These are phyloP conservation scores for Thelonectria rubi DNA, from an alignment of 2,329 filamentous ascomycete genomes.

Conservation along the genomic window DNA sequence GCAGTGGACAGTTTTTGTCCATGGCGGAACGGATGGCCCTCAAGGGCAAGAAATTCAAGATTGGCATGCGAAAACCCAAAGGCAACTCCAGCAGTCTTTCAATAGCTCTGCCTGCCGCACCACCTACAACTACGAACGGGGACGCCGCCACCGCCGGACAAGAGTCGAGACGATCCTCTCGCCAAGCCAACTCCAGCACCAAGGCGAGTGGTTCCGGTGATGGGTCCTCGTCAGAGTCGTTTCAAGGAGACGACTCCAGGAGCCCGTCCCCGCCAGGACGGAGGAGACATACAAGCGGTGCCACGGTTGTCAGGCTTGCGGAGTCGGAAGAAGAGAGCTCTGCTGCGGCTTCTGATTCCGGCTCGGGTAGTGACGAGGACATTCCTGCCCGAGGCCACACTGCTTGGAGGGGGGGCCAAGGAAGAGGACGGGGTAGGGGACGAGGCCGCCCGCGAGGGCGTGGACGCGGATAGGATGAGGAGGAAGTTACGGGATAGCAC, in stretches of 20 bases:
- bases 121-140: background rate
- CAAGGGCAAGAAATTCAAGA: constrained; percentile 63
- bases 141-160: constrained; percentile 3
- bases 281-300: constrained; percentile 17
- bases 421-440: constrained; percentile 38
- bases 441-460: constrained; percentile 24
- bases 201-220: background rate
- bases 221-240: constrained; percentile 16
- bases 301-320: constrained; percentile 39
- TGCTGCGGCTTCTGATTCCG: constrained; percentile 25
- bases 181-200: background rate
- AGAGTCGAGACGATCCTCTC: constrained; percentile 1
- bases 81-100: constrained; percentile 12
- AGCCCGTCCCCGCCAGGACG: constrained; percentile 27
- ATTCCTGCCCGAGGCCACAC: constrained; percentile 36
- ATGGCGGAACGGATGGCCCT: constrained; percentile 67
- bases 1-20: constrained; percentile 55
- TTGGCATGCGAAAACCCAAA: constrained; percentile 49
- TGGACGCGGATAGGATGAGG: constrained; percentile 23
- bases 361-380: constrained; percentile 35
- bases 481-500: too few species aligned
- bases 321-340: constrained; percentile 31
- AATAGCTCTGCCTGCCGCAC: constrained; percentile 14
- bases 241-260: constrained; percentile 23
- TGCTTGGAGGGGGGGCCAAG: constrained; percentile 11